These are phyloP conservation scores for Zymoseptoria pseudotritici DNA, from an alignment of 2,329 filamentous ascomycete species.

Conservation along the genomic window DNA sequence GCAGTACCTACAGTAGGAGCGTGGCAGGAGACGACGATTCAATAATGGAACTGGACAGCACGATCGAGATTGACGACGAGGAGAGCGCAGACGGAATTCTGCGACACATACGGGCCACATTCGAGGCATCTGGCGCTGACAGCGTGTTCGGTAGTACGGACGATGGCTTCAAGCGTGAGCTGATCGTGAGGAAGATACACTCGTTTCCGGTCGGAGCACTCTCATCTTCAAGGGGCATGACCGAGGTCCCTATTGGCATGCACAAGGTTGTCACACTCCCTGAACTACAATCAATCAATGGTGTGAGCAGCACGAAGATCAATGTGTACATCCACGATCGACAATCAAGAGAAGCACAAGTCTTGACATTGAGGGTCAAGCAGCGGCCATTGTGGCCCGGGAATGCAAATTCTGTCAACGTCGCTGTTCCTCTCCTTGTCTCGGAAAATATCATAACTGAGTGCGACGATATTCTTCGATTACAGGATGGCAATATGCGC, in stretches of 20 bases:
- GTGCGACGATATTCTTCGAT: slow-evolving; percentile 20
- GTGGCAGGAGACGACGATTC: slow-evolving; percentile 29
- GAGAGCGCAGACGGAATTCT: slow-evolving; percentile 23
- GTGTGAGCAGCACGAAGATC: slow-evolving; percentile 15
- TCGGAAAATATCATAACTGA: slow-evolving; percentile 11
- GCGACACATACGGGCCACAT: slow-evolving; percentile 23
- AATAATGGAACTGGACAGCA: slow-evolving; percentile 29
- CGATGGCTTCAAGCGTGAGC: slow-evolving; percentile 28
- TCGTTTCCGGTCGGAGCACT: slow-evolving; percentile 15
- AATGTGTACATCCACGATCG: slow-evolving; percentile 25
- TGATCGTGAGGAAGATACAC: slow-evolving; percentile 29
- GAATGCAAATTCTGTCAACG: slow-evolving; percentile 3
- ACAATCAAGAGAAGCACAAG: slow-evolving; percentile 14
- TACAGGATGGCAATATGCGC: slow-evolving; percentile 11
- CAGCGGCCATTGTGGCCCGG: slow-evolving; percentile 22
- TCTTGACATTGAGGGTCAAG: slow-evolving; percentile 21
- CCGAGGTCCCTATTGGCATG: background rate
- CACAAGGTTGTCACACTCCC: slow-evolving; percentile 13
- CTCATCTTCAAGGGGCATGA: slow-evolving; percentile 1
- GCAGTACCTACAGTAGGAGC: slow-evolving; percentile 32
- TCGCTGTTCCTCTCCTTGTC: slow-evolving; percentile 19
- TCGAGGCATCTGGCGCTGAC: slow-evolving; percentile 25
- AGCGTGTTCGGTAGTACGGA: slow-evolving; percentile 25
- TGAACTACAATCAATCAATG: slow-evolving; percentile 8
- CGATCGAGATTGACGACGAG: slow-evolving; percentile 20